phyloP scores from a whole-genome alignment of 306 rosid species.

The Sechiopsis laciniata region DNA sequence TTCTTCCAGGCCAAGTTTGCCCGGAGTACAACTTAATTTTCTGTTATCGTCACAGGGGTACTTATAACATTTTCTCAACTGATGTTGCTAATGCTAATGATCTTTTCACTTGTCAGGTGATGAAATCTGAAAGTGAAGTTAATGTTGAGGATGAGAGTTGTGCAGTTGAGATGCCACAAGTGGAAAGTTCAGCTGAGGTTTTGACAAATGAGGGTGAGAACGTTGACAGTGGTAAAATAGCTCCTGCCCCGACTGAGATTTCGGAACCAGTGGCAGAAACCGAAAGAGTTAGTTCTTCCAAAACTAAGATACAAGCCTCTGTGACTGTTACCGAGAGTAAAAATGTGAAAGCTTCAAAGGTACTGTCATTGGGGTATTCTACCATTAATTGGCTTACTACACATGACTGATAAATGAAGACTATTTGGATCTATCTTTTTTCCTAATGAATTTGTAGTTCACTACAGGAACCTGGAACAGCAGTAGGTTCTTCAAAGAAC shows the following conservation, averaged over 20 bases:
- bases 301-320: conserved; percentile 37
- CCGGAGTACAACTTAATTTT: conserved; percentile 4
- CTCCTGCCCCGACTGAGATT: conserved; percentile 33
- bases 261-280: conserved; percentile 34
- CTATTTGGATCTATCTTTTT: no score
- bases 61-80: background rate
- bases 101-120: conserved; percentile 27
- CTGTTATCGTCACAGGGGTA: background rate
- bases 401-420: background rate
- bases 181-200: conserved; percentile 28
- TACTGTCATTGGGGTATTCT: conserved; percentile 25
- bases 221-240: conserved; percentile 28
- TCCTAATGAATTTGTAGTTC: conserved; percentile 21
- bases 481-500: conserved; percentile 43
- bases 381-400: conserved; percentile 6
- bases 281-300: conserved; percentile 39
- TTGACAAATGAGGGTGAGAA: conserved; percentile 34
- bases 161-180: conserved; percentile 34
- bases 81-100: background rate
- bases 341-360: conserved; percentile 51
- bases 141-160: background rate
- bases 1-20: background rate
- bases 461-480: conserved; percentile 48
- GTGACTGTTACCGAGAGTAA: conserved; percentile 40
- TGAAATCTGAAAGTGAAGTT: conserved; percentile 69